Conservation (phyloP, 163 green algal species). For the Scenedesmus sp. region DNA sequence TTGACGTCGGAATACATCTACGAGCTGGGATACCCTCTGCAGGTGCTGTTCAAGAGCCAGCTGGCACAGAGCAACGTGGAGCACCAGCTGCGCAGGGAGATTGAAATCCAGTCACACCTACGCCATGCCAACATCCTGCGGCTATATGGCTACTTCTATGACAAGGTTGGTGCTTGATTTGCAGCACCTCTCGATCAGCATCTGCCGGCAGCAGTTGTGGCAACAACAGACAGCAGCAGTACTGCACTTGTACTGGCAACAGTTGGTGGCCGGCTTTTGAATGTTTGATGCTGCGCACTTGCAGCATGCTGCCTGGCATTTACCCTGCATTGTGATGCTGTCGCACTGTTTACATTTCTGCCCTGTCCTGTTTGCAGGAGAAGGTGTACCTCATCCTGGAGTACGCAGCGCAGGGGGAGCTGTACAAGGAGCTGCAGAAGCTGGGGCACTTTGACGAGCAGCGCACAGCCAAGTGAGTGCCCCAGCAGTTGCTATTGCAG, state of each 20-base stretch:
- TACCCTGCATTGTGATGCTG: neutral
- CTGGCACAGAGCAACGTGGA: constrained; percentile 96
- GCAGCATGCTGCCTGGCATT: neutral
- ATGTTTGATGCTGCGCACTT: neutral
- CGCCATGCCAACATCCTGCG: constrained; percentile 98
- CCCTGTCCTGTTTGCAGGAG: constrained; percentile 69
- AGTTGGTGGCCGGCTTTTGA: neutral
- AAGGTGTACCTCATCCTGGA: constrained; percentile 99
- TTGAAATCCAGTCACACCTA: constrained; percentile 99
- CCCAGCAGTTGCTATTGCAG: neutral
- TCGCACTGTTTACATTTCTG: constrained; percentile 37
- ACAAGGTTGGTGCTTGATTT: constrained; percentile 65
- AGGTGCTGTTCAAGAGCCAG: constrained; percentile 98
- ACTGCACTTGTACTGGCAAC: neutral
- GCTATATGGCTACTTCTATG: constrained; percentile 96
- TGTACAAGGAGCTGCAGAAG: constrained; percentile 97
- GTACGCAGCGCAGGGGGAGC: constrained; percentile 96
- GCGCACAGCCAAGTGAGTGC: constrained; percentile 85
- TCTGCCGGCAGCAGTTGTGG: neutral
- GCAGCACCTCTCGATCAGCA: neutral
- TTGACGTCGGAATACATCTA: neutral
- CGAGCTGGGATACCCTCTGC: neutral
- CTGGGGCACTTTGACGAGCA: constrained; percentile 88
- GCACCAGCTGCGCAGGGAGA: constrained; percentile 98
- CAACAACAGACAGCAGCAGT: neutral